Conservation (phyloP, 768 basidiomycete genomes). For the Coprinellus micaceus region DNA sequence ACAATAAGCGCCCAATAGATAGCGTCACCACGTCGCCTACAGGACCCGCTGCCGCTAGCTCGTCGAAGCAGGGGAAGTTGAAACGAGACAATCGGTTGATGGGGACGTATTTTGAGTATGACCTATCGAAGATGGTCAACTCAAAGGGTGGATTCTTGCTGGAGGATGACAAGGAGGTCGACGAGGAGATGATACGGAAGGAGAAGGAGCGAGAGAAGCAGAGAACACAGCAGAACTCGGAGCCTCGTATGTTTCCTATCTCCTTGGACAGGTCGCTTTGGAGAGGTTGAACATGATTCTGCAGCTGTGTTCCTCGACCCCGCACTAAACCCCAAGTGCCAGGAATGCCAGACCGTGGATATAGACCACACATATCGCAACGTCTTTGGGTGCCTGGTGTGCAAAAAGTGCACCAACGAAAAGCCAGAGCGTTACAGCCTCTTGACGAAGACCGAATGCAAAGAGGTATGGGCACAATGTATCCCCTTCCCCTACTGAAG, state of each 20-base stretch:
- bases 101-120: constrained; percentile 96
- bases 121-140: constrained; percentile 94
- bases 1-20: constrained; percentile 71
- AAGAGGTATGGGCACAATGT: constrained; percentile 55
- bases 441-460: constrained; percentile 97
- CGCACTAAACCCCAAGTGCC: constrained; percentile 75
- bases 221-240: constrained; percentile 68
- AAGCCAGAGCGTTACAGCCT: constrained; percentile 91
- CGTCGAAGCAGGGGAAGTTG: constrained; percentile 45
- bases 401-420: constrained; percentile 86
- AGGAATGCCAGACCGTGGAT: constrained; percentile 82
- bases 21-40: constrained; percentile 62
- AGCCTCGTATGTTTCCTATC: constrained; percentile 54
- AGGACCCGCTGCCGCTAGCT: constrained; percentile 38
- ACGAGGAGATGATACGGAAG: constrained; percentile 70
- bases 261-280: neutral
- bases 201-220: constrained; percentile 81
- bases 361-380: constrained; percentile 81
- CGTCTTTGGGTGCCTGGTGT: constrained; percentile 82
- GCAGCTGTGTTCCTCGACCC: constrained; percentile 78
- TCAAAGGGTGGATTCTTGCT: constrained; percentile 94
- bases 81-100: constrained; percentile 69
- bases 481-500: neutral
- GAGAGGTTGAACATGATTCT: constrained; percentile 1
- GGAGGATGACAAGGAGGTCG: constrained; percentile 79